Evolutionary conservation across 1,284 basidiomycete genomes (phyloP).

Genomic region (Rhodotorula sp.): DNA sequence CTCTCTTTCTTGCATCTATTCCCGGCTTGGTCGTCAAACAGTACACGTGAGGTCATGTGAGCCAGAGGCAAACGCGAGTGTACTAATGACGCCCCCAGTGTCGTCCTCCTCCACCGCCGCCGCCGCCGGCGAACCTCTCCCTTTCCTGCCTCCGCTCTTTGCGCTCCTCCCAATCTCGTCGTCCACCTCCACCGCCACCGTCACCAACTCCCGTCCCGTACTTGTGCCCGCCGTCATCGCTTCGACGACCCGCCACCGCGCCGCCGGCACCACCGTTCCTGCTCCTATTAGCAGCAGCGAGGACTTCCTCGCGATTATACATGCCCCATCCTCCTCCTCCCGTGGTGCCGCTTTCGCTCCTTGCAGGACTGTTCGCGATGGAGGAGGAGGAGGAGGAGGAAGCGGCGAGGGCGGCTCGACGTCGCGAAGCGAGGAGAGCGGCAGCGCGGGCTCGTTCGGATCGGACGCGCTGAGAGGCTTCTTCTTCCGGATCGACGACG

Average conservation of each 20-base stretch:
- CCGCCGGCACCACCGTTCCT: not conserved
- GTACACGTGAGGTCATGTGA: not conserved
- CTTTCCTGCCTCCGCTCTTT: not conserved
- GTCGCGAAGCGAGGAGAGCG: conserved; percentile 27
- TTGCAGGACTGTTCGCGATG: conserved; percentile 6
- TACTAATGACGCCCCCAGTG: not conserved
- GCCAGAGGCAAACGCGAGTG: not conserved
- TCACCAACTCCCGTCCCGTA: no score
- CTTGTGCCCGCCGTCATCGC: no score
- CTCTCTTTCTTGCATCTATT: not conserved
- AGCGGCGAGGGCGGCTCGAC: conserved; percentile 6
- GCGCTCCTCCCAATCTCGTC: not conserved
- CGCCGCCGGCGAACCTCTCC: not conserved
- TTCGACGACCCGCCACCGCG: not conserved
- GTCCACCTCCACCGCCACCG: not conserved
- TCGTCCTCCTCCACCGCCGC: not conserved
- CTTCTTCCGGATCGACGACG: conserved; percentile 13
- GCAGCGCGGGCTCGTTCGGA: conserved; percentile 33
- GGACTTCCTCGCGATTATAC: conserved; percentile 30
- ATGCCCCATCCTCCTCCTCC: conserved; percentile 25
- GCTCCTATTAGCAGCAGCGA: conserved; percentile 16
- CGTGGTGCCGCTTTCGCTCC: conserved; percentile 15
- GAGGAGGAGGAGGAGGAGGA: not conserved
- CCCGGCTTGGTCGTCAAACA: not conserved
- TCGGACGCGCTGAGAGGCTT: conserved; percentile 21